phyloP scores from a whole-genome alignment of 169 alveolate genomes.

The Condylostoma magnum region DNA sequence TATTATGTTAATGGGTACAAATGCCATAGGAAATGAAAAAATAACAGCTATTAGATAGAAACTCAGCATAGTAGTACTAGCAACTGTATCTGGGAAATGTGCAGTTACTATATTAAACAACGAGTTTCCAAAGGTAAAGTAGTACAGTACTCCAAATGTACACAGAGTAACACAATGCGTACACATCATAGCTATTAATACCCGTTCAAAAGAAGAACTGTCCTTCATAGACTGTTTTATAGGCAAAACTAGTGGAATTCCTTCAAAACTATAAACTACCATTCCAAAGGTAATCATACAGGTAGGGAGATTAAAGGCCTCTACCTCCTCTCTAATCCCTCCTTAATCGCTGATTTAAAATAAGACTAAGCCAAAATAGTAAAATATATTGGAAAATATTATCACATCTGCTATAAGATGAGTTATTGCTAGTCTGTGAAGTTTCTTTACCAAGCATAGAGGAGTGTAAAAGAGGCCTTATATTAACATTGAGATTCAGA shows the following conservation, averaged over 20 bases:
- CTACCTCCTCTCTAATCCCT: background rate
- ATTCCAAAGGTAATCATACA: background rate
- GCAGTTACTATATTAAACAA: background rate
- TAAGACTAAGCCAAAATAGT: background rate
- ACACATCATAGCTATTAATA: background rate
- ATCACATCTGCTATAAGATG: background rate
- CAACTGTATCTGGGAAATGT: background rate
- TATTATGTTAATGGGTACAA: background rate
- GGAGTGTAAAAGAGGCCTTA: background rate
- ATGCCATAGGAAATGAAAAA: background rate
- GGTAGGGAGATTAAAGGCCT: background rate
- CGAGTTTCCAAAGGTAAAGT: background rate
- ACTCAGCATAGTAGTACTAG: background rate
- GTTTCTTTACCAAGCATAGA: background rate
- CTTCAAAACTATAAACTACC: background rate
- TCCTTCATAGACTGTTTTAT: background rate
- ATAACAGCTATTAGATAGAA: background rate
- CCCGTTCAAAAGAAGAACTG: background rate
- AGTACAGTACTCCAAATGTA: background rate
- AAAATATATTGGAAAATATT: background rate
- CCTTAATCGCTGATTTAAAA: background rate
- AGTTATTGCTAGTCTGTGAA: background rate
- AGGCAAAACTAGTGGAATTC: background rate
- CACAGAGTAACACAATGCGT: background rate
- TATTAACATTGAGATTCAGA: background rate